Base-by-base conservation (phyloP, 2,329 filamentous ascomycete species). In the Monilinia vaccinii-corymbosi region DNA sequence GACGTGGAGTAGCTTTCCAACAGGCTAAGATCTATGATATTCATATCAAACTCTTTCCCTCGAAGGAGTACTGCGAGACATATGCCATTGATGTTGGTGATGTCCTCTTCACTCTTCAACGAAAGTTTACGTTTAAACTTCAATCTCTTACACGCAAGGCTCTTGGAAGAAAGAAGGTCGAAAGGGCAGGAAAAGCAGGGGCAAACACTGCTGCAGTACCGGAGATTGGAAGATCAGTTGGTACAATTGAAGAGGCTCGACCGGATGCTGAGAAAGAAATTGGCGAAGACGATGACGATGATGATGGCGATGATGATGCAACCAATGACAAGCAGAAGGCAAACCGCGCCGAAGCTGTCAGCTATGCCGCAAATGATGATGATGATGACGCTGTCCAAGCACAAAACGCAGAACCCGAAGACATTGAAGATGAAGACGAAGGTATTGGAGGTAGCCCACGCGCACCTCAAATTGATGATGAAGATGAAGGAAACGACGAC, bases 361-460 rank as follows among this genome's bases (percentile, higher is more conserved):
- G 91, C 16, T 97, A 97, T 67, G 93, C 91, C 44, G 89, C 87
- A 38, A 95, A 96, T 50, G 94, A 97, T 70, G 92, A 96, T 6
- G 93, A 93, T 4, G 94, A 97, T 70, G 83, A 90, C 66, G 85
- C 81, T 40, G 84, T 95, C 58, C 85, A 87, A 67, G 77, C 78
- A 56, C 79, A 81, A 60, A 78, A 79, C 2, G 74, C 77, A 25
- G 83, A 84, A 23, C 80, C 80, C 53, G 79, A 84, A 40, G 84
- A 87, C 60, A n/a, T 23, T 5, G 64, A 67, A 16, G 75, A 78
- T 23, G 80, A 81, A 66, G 79, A 79, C 62, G 80, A 81, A 68
- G 78, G 75, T 5, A 77, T 82, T 56, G 77, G 76, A 25, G 78
- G 78, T 57, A 81, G 78, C 63, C 77, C 77, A 4, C 72, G 72